Evolutionary conservation across 768 basidiomycete species (phyloP).

Genomic region (Pulveroboletus frians): DNA sequence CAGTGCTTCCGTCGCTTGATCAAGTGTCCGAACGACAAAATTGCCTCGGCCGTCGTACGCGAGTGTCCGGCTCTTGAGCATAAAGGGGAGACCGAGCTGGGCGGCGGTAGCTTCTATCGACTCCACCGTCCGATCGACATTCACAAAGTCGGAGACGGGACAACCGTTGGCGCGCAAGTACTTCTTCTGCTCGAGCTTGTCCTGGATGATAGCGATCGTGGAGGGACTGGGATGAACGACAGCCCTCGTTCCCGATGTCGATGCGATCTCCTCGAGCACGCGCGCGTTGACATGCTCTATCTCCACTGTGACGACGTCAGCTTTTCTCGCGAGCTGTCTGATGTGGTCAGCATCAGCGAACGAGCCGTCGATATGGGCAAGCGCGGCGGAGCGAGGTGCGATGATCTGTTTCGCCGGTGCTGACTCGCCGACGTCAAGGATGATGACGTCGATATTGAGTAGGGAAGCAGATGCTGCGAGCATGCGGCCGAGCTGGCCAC

Average conservation of each 20-base stretch:
- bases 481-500: conserved; percentile 98
- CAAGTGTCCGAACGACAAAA: conserved; percentile 58
- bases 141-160: conserved; percentile 55
- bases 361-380: conserved; percentile 79
- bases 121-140: conserved; percentile 50
- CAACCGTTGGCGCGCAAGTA: conserved; percentile 47
- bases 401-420: conserved; percentile 89
- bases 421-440: conserved; percentile 78
- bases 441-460: conserved; percentile 74
- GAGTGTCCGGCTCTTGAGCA: conserved; percentile 93
- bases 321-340: conserved; percentile 67
- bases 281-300: conserved; percentile 91
- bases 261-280: conserved; percentile 50
- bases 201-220: conserved; percentile 83
- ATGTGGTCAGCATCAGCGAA: conserved; percentile 81
- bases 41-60: conserved; percentile 98
- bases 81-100: conserved; percentile 76
- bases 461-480: conserved; percentile 84
- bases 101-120: conserved; percentile 49
- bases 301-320: conserved; percentile 89
- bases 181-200: conserved; percentile 62
- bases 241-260: conserved; percentile 25
- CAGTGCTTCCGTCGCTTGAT: conserved; percentile 49
- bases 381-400: conserved; percentile 43
- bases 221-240: conserved; percentile 70